phyloP scores from a whole-genome alignment of 345 rosid genomes.

The Eucalyptus globulus region DNA sequence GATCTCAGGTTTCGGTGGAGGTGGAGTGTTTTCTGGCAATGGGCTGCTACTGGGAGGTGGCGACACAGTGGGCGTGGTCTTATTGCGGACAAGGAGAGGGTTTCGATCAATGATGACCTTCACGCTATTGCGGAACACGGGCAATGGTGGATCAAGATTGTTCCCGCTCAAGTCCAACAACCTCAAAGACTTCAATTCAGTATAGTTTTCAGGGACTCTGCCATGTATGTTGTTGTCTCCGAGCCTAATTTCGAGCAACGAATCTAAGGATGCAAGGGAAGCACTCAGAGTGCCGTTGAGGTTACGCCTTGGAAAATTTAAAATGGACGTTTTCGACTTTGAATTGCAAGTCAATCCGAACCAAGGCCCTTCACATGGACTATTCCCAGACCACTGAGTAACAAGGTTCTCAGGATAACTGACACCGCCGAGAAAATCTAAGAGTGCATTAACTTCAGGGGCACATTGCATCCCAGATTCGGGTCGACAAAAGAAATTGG shows the following conservation, averaged over 20 bases:
- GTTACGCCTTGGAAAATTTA: conserved; percentile 29
- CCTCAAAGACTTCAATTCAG: conserved; percentile 19
- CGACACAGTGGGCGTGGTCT: not conserved
- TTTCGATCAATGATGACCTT: conserved; percentile 28
- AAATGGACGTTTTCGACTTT: conserved; percentile 8
- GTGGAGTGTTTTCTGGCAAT: not conserved
- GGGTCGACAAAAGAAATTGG: conserved; percentile 28
- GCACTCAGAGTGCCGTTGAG: conserved; percentile 32
- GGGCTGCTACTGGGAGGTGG: not conserved
- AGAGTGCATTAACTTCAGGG: conserved; percentile 16
- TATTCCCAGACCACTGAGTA: conserved; percentile 35
- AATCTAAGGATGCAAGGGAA: conserved; percentile 16
- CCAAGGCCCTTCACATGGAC: conserved; percentile 35
- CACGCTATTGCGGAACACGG: conserved; percentile 16
- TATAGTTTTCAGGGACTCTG: conserved; percentile 20
- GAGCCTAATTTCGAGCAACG: conserved; percentile 27
- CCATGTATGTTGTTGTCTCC: conserved; percentile 20
- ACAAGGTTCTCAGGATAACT: conserved; percentile 21
- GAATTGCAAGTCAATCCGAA: conserved; percentile 24
- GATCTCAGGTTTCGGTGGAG: conserved; percentile 2
- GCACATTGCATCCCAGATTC: conserved; percentile 31
- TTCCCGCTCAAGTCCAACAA: conserved; percentile 27
- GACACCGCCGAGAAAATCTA: conserved; percentile 22
- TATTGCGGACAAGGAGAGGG: conserved; percentile 17
- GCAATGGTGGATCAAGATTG: conserved; percentile 32